Base-by-base conservation (phyloP, 495 filamentous ascomycete genomes). In the Aspergillus affinis region DNA sequence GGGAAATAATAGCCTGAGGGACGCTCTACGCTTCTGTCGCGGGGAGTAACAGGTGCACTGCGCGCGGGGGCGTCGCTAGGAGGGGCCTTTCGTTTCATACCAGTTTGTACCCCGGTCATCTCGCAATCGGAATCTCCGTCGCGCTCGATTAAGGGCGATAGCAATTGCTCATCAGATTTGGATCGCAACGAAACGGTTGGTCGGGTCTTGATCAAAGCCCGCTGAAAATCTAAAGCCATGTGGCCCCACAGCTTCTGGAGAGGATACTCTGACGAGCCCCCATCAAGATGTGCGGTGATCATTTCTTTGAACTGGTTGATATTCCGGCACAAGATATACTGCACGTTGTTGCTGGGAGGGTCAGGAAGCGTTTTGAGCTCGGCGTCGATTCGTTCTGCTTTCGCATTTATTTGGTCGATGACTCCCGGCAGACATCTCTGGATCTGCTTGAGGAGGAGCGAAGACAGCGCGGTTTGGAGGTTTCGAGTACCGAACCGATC, bases 401-500 rank as follows among this genome's bases (percentile, higher is more conserved):
- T 82, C 5, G 71, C 66, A 5, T 82, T 61, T 2, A 92, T 84
- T 53, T 87, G 80, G 0, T 77, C 57, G 36, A 82, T 82, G 21
- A 90, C 85, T 0, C 75, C 68, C 0, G 88, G 88, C 1, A 91
- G 68, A 19, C 82, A 86, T 29, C 71, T 76, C 5, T 78, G 67
- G n/a, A 90, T 88, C 47, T 86, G 80, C 2, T 76, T 68, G 2
- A 81, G 80, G 0, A 90, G 71, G 4, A 81, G 69, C 18, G 69
- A 57, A 0, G 86, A 88, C 0, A 91, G 67, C 0, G 80, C 79
- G 0, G 74, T 59, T 51, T 84, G 83, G 0, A 90, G 70, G 3
- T 79, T 74, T 1, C 77, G 73, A 0, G 86, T 85, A 0, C 89
- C 89, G 51, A 86, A 87, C 2, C 81, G 79, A 7, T 82, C 64